Percentiles rank a stretch among this genome's conserved stretches.
Conservation (phyloP, 2,329 filamentous ascomycete genomes). For the Amauroascus verrucosus region DNA sequence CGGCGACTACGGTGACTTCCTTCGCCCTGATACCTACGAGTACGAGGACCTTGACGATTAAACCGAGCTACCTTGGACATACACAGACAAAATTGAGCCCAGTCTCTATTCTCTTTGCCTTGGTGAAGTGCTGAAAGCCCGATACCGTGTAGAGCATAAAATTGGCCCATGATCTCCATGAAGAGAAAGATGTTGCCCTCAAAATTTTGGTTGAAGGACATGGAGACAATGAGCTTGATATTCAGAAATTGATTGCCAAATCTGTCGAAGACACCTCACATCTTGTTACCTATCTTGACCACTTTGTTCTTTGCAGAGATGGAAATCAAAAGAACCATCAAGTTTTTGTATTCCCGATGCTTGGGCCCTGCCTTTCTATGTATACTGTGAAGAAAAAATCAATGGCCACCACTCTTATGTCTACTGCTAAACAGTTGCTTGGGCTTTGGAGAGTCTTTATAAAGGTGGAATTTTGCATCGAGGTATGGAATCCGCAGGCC, state of each 20-base stretch:
- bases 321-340: constrained; percentile 2
- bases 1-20: too few relatives aligned
- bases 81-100: too few relatives aligned
- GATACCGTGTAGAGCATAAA: constrained; percentile 15
- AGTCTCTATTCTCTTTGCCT: constrained; percentile 12
- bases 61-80: too few relatives aligned
- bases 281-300: constrained; percentile 10
- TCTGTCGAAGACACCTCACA: constrained; percentile 12
- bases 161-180: constrained; percentile 6
- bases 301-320: constrained; percentile 10
- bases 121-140: constrained; percentile 10
- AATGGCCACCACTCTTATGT: constrained; percentile 18
- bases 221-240: constrained; percentile 8
- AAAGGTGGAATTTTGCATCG: constrained; percentile 23
- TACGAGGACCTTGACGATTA: too few relatives aligned
- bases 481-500: background rate
- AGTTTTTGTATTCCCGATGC: background rate
- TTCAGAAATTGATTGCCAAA: constrained; percentile 7
- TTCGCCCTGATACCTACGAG: too few relatives aligned
- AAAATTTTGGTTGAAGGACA: constrained; percentile 1
- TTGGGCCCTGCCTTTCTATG: background rate
- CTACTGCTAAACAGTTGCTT: constrained; percentile 23
- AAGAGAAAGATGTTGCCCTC: constrained; percentile 14
- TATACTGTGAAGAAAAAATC: background rate
- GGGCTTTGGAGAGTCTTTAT: constrained; percentile 21